Conservation (phyloP, 345 rosid species). For the Sonneratia alba region DNA sequence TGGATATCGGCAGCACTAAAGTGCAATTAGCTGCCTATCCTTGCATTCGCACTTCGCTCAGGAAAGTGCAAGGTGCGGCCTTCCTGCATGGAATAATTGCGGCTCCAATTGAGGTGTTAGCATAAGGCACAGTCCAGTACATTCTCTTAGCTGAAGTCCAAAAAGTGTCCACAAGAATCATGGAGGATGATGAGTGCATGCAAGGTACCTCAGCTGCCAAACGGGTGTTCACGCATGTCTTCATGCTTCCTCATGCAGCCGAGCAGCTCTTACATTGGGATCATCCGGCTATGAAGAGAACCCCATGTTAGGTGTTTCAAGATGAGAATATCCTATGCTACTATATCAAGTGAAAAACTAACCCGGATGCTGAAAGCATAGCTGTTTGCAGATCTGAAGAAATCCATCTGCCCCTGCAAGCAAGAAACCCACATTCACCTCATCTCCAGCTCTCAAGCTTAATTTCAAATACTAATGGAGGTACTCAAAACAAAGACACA, state of each 20-base stretch:
- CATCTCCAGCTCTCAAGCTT: background rate
- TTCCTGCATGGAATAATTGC: background rate
- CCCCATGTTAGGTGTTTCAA: background rate
- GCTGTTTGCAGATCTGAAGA: constrained; percentile 46
- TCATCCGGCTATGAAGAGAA: constrained; percentile 44
- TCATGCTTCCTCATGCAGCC: constrained; percentile 62
- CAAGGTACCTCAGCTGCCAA: constrained; percentile 2
- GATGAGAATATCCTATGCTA: background rate
- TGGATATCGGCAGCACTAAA: too few relatives aligned
- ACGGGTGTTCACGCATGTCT: constrained; percentile 41
- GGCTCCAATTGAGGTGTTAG: background rate
- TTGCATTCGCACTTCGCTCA: too few relatives aligned
- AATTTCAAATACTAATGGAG: background rate
- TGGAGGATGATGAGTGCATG: background rate
- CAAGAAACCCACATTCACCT: background rate
- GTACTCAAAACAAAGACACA: background rate
- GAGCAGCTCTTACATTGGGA: constrained; percentile 59
- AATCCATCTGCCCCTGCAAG: constrained; percentile 62
- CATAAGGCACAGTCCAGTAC: background rate
- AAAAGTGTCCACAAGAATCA: background rate
- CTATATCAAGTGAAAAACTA: constrained; percentile 17
- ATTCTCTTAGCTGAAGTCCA: background rate
- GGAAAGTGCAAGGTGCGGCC: background rate
- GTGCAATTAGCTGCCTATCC: too few relatives aligned
- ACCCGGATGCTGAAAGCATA: constrained; percentile 56